Percentiles rank a stretch among this genome's conserved stretches.
These are phyloP conservation scores for Vitis rupestris DNA, from an alignment of 164 flowering plant genomes.

Conservation along the genomic window DNA sequence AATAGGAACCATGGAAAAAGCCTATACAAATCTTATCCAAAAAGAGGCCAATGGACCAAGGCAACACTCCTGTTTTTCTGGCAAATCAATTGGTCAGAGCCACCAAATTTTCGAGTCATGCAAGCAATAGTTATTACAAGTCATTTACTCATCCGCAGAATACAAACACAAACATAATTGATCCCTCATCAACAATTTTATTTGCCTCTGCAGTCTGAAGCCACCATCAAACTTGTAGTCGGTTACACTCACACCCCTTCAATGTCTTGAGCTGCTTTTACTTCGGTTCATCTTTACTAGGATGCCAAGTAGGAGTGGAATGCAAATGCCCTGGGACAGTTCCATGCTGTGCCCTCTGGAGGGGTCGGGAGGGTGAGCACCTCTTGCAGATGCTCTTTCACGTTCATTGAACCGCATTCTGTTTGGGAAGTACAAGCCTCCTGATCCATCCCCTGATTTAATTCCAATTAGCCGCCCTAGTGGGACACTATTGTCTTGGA, in stretches of 20 bases:
- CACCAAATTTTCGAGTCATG: no score
- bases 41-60: no score
- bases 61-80: no score
- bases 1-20: no score
- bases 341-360: slow-evolving; percentile 5
- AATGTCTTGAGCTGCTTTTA: slow-evolving; percentile 28
- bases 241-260: not conserved
- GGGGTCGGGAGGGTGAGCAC: not conserved
- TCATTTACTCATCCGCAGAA: no score
- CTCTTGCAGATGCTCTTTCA: not conserved
- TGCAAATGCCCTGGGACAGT: slow-evolving; percentile 44
- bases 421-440: slow-evolving; percentile 31
- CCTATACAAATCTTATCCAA: no score
- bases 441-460: slow-evolving; percentile 29
- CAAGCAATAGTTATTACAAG: no score
- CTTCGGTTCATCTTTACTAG: slow-evolving; percentile 35
- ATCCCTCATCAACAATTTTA: not conserved
- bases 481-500: slow-evolving; percentile 60
- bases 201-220: not conserved
- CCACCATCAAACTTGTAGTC: no score
- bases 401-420: slow-evolving; percentile 10
- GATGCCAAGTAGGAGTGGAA: slow-evolving; percentile 38
- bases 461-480: slow-evolving; percentile 66
- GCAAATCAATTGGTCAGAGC: no score
- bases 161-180: not conserved